A percentile compares a stretch with the other conserved stretches of the same genome.
Conservation (phyloP, 768 basidiomycete genomes). For the Tulasnella sp. region DNA sequence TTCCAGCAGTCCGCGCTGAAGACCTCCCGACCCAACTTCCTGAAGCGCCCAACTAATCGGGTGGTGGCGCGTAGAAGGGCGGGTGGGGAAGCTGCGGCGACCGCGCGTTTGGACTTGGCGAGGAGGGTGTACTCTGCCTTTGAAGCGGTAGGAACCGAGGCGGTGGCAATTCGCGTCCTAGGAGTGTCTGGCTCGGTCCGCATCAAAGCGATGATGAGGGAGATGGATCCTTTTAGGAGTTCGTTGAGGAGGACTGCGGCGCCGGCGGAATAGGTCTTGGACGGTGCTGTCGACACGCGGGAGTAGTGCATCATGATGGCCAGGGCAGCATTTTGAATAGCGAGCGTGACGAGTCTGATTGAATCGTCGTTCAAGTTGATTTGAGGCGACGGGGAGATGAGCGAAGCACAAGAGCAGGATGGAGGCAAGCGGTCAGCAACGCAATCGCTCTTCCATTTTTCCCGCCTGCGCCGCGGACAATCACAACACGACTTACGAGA, state of each 20-base stretch:
- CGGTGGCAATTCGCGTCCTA: slow-evolving; percentile 25
- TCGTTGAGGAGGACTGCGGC: slow-evolving; percentile 79
- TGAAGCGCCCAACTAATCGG: slow-evolving; percentile 40
- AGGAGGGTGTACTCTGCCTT: slow-evolving; percentile 41
- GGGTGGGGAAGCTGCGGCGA: slow-evolving; percentile 16
- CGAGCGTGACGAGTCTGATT: slow-evolving; percentile 69
- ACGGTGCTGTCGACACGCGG: slow-evolving; percentile 70
- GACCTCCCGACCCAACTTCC: slow-evolving; percentile 60
- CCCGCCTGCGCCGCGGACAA: slow-evolving; percentile 8
- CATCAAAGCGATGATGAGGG: slow-evolving; percentile 74
- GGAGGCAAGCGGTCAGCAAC: not conserved
- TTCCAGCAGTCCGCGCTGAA: slow-evolving; percentile 96
- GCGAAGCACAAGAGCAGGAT: not conserved
- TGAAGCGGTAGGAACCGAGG: slow-evolving; percentile 35
- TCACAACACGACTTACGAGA: slow-evolving; percentile 53
- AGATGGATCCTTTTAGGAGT: slow-evolving; percentile 86
- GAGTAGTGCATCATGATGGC: slow-evolving; percentile 98
- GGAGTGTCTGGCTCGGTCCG: slow-evolving; percentile 41
- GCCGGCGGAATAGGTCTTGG: slow-evolving; percentile 83
- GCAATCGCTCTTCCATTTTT: slow-evolving; percentile 21
- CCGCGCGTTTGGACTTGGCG: slow-evolving; percentile 30
- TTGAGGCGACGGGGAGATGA: not conserved
- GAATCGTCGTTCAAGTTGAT: not conserved
- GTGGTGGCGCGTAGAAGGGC: not conserved
- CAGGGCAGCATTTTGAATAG: slow-evolving; percentile 83